Evolutionary conservation across 2,329 filamentous ascomycete species (phyloP).

Genomic region (Meredithiella fracta): DNA sequence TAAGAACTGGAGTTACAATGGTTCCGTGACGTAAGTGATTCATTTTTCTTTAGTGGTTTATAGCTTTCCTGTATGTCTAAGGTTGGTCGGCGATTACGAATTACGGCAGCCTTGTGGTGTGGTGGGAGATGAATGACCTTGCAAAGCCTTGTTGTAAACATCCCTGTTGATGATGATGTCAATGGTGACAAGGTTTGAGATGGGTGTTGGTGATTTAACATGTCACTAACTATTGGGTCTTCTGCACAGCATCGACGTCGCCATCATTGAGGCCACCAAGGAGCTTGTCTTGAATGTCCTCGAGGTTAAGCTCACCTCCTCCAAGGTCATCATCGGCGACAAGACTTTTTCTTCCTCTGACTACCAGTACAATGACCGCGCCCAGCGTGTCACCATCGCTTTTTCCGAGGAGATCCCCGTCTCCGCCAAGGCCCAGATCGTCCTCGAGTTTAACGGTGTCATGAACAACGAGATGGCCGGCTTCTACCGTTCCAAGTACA

Average conservation of each 20-base stretch:
- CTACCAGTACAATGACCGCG: conserved; percentile 66
- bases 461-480: conserved; percentile 87
- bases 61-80: background rate
- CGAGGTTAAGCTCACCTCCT: conserved; percentile 58
- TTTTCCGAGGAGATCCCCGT: conserved; percentile 57
- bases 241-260: conserved; percentile 48
- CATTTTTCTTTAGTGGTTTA: background rate
- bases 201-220: background rate
- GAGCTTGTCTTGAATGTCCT: conserved; percentile 73
- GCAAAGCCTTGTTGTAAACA: background rate
- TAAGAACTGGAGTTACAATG: conserved; percentile 58
- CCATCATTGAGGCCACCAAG: conserved; percentile 54
- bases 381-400: conserved; percentile 64
- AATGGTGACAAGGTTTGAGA: background rate
- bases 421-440: conserved; percentile 47
- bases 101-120: background rate
- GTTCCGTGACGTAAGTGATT: conserved; percentile 44
- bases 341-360: conserved; percentile 32
- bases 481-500: conserved; percentile 91
- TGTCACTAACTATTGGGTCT: background rate
- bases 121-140: background rate
- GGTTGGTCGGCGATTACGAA: background rate
- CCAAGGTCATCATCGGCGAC: conserved; percentile 36
- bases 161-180: background rate
- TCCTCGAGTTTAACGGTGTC: conserved; percentile 59